These are phyloP conservation scores for Trametes polyzona DNA, from an alignment of 1,284 basidiomycete genomes.

Conservation along the genomic window DNA sequence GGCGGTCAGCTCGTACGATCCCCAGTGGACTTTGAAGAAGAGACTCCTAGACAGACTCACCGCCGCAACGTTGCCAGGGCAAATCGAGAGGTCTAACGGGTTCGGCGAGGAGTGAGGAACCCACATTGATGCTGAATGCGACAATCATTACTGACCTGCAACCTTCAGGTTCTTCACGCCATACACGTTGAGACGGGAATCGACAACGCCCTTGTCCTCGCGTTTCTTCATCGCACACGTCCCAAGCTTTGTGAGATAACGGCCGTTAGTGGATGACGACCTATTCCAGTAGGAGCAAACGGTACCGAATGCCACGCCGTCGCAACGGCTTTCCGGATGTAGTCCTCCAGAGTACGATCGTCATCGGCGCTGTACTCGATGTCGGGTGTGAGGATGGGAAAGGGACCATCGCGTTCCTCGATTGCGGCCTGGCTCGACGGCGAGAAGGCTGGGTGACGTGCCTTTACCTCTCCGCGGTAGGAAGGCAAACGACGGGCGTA, in stretches of 20 bases:
- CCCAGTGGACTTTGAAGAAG: neutral
- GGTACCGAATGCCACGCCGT: conserved; percentile 35
- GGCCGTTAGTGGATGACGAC: too few species aligned
- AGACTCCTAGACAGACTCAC: conserved; percentile 4
- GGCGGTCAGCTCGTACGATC: too few species aligned
- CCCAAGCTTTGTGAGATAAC: conserved; percentile 17
- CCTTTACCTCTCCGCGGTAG: conserved; percentile 39
- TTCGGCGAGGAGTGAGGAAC: too few species aligned
- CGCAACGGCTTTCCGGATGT: conserved; percentile 42
- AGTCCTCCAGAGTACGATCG: conserved; percentile 66
- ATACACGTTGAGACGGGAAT: conserved; percentile 69
- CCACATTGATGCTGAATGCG: neutral
- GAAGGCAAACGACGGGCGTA: conserved; percentile 39
- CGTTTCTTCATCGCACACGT: conserved; percentile 71
- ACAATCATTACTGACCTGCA: conserved; percentile 33
- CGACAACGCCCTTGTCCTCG: conserved; percentile 74
- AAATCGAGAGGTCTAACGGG: conserved; percentile 51
- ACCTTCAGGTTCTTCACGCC: conserved; percentile 70
- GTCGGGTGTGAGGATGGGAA: conserved; percentile 35
- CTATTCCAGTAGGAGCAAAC: too few species aligned
- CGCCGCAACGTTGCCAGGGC: conserved; percentile 18
- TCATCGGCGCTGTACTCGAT: conserved; percentile 64
- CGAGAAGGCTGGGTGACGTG: conserved; percentile 37
- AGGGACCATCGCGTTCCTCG: conserved; percentile 13
- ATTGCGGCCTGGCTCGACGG: conserved; percentile 20